phyloP scores from a whole-genome alignment of 2,329 filamentous ascomycete genomes.

The Calonectria naviculata region DNA sequence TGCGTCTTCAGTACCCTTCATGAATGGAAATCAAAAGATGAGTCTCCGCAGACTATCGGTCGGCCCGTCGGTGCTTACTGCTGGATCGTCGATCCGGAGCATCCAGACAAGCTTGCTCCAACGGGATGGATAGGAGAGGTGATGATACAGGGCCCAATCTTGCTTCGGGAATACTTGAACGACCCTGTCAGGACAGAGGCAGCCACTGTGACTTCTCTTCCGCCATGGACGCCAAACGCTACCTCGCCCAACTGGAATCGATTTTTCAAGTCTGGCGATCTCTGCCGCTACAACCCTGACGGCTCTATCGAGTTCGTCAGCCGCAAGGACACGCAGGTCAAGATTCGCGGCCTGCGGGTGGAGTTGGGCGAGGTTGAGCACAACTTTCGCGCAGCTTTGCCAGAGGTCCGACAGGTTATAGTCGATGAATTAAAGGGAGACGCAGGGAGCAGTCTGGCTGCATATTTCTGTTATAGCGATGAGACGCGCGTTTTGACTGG shows the following conservation, averaged over 20 bases:
- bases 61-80: not conserved
- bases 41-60: slow-evolving; percentile 38
- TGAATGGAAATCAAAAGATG: slow-evolving; percentile 7
- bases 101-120: slow-evolving; percentile 30
- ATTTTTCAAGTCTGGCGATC: not conserved
- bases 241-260: not conserved
- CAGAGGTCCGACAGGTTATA: not conserved
- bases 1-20: slow-evolving; percentile 17
- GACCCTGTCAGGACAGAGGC: not conserved
- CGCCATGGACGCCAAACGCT: not conserved
- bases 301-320: not conserved
- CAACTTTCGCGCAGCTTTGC: not conserved
- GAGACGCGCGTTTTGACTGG: not conserved
- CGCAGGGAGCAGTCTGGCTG: not conserved
- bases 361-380: not conserved
- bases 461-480: not conserved
- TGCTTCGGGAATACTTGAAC: slow-evolving; percentile 37
- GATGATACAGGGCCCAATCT: slow-evolving; percentile 35
- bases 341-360: slow-evolving; percentile 62
- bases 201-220: slow-evolving; percentile 45
- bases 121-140: slow-evolving; percentile 40
- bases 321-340: slow-evolving; percentile 63
- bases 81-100: slow-evolving; percentile 1
- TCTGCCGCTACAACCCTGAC: not conserved
- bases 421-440: not conserved